Conservation (phyloP, 2,329 filamentous ascomycete genomes). For the Stagonosporopsis cucurbitacearum region DNA sequence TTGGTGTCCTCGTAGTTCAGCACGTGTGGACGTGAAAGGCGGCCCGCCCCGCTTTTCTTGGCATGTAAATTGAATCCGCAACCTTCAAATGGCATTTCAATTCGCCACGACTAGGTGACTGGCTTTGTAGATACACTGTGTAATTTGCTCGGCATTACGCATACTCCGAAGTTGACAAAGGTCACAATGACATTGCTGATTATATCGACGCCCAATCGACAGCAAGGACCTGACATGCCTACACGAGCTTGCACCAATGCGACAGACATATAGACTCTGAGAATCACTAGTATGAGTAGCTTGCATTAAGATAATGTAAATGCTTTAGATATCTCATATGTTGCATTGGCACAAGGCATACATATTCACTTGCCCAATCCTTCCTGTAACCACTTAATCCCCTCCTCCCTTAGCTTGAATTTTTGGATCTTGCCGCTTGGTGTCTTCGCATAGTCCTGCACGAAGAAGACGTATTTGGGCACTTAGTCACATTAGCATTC, state of each 20-base stretch:
- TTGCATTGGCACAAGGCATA: too few species aligned
- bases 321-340: too few species aligned
- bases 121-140: not conserved
- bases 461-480: slow-evolving; percentile 89
- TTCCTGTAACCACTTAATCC: slow-evolving; percentile 40
- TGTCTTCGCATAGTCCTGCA: slow-evolving; percentile 87
- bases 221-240: too few species aligned
- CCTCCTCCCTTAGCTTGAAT: slow-evolving; percentile 79
- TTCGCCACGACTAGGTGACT: not conserved
- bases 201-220: too few species aligned
- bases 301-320: too few species aligned
- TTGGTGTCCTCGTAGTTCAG: not conserved
- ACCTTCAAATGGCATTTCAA: not conserved
- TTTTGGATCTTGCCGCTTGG: slow-evolving; percentile 98
- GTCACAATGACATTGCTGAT: not conserved
- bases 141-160: not conserved
- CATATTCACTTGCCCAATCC: slow-evolving; percentile 26
- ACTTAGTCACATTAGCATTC: slow-evolving; percentile 54
- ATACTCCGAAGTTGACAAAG: not conserved
- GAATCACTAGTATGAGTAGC: too few species aligned
- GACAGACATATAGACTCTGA: too few species aligned
- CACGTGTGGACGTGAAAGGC: not conserved
- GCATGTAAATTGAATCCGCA: not conserved
- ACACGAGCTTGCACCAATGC: too few species aligned
- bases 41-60: not conserved